Evolutionary conservation across 768 basidiomycete genomes (phyloP).

Genomic region (Trametes coccinea): DNA sequence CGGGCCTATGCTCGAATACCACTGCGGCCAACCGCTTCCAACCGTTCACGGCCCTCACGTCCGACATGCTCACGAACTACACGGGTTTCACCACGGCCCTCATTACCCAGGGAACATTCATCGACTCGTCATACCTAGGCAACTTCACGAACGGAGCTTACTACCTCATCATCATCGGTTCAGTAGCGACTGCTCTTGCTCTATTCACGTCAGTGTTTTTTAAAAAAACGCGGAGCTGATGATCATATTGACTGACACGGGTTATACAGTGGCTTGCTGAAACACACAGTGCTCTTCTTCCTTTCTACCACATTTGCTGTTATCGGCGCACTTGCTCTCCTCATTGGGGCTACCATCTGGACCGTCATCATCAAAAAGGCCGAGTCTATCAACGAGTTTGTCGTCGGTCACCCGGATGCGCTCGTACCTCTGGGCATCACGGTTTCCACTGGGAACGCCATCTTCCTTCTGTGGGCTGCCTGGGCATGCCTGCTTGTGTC

Average conservation of each 20-base stretch:
- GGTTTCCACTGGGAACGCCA: slow-evolving; percentile 59
- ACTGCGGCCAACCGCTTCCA: slow-evolving; percentile 59
- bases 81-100: slow-evolving; percentile 54
- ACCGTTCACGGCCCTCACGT: slow-evolving; percentile 63
- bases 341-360: slow-evolving; percentile 77
- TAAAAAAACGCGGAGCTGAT: not conserved
- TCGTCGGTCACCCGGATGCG: slow-evolving; percentile 39
- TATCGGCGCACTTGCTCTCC: slow-evolving; percentile 58
- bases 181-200: slow-evolving; percentile 64
- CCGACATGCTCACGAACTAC: slow-evolving; percentile 70
- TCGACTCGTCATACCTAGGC: slow-evolving; percentile 61
- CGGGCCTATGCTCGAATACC: slow-evolving; percentile 65
- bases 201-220: slow-evolving; percentile 57
- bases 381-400: slow-evolving; percentile 54
- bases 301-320: slow-evolving; percentile 64
- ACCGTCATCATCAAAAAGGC: slow-evolving; percentile 70
- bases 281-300: slow-evolving; percentile 66
- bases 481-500: slow-evolving; percentile 68
- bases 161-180: slow-evolving; percentile 73
- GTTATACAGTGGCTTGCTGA: slow-evolving; percentile 58
- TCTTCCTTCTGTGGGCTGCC: slow-evolving; percentile 74
- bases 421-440: slow-evolving; percentile 58
- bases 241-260: slow-evolving; percentile 2
- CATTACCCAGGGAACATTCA: slow-evolving; percentile 53
- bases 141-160: slow-evolving; percentile 68